A percentile compares a stretch with the other conserved stretches of the same genome.
Conservation (phyloP, 768 basidiomycete species). For the Russula vinacea region DNA sequence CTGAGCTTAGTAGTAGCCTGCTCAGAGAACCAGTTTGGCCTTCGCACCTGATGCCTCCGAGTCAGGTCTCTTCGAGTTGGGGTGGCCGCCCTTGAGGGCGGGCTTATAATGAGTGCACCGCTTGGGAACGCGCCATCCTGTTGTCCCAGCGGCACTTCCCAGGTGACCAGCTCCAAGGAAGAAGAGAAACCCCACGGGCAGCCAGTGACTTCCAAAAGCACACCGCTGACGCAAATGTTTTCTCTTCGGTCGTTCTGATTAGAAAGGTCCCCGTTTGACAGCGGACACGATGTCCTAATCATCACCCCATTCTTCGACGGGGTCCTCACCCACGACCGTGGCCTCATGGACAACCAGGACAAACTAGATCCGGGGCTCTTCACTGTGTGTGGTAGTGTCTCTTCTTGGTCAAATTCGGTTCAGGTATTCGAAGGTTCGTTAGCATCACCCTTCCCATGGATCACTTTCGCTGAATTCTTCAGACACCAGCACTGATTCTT, state of each 20-base stretch:
- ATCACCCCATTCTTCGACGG: not conserved
- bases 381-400: not conserved
- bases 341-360: not conserved
- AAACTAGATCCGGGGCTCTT: not conserved
- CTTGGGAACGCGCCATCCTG: conserved; percentile 3
- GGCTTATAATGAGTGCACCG: not conserved
- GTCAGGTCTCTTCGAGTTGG: not conserved
- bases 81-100: not conserved
- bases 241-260: conserved; percentile 9
- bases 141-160: not conserved
- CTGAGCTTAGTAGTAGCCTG: no score
- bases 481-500: no score
- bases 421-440: not conserved
- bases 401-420: not conserved
- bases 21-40: no score
- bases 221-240: conserved; percentile 61
- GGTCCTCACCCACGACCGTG: not conserved
- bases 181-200: not conserved
- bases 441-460: not conserved
- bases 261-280: conserved; percentile 3
- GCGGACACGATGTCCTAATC: not conserved
- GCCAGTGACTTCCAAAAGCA: conserved; percentile 50
- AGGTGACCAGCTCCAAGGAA: not conserved
- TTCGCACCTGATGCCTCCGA: no score
- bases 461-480: not conserved